phyloP scores from a whole-genome alignment of 768 basidiomycete genomes.

The Amanita jacksonii region DNA sequence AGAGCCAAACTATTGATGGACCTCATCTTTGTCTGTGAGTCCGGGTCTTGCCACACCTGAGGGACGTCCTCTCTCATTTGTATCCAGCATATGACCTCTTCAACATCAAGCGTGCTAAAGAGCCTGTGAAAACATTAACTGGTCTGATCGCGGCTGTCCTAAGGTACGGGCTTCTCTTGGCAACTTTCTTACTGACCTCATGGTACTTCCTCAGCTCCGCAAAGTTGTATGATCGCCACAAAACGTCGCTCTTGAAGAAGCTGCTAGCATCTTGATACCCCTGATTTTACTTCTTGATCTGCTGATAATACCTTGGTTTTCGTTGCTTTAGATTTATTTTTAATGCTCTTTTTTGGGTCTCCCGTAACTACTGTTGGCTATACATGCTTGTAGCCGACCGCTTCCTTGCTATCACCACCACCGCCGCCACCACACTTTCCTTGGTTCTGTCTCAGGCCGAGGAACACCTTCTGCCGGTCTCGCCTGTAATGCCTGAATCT shows the following conservation, averaged over 20 bases:
- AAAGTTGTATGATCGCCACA: constrained; percentile 70
- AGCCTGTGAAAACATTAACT: constrained; percentile 51
- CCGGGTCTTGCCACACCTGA: constrained; percentile 6
- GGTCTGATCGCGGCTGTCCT: constrained; percentile 65
- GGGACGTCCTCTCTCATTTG: constrained; percentile 4
- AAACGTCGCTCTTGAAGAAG: constrained; percentile 49
- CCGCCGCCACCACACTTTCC: constrained; percentile 10
- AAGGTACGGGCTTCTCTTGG: constrained; percentile 37
- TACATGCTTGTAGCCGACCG: neutral
- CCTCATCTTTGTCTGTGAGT: constrained; percentile 76
- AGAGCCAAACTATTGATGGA: constrained; percentile 74
- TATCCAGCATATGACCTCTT: constrained; percentile 72
- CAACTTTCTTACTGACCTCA: constrained; percentile 3
- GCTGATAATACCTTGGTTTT: neutral
- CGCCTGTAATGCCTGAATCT: constrained; percentile 38
- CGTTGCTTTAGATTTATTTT: neutral
- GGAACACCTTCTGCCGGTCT: constrained; percentile 11
- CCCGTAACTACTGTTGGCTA: neutral
- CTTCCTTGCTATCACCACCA: neutral
- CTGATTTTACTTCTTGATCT: neutral
- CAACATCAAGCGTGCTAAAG: constrained; percentile 49
- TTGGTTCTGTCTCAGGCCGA: constrained; percentile 5
- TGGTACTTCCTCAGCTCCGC: constrained; percentile 38
- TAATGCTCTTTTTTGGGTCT: neutral
- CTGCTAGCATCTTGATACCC: constrained; percentile 13